Evolutionary conservation across 73 alveolate species (phyloP), one percentile per base, ranked within the genome.

Genomic region (Paraurostyla sp.): DNA sequence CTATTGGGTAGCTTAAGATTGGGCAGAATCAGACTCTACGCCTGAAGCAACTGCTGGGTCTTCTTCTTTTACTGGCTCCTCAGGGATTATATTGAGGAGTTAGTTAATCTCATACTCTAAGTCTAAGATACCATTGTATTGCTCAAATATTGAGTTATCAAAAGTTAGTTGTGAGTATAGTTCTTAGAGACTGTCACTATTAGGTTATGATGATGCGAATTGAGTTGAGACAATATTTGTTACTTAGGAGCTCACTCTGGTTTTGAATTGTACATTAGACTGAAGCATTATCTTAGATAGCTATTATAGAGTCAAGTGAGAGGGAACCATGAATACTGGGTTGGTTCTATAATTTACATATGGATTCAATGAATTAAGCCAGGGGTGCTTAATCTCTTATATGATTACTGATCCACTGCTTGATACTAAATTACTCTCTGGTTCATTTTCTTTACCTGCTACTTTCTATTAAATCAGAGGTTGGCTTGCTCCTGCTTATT

Each of bases 271-370:
- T 6, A 71, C 51, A 15, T 59, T 16, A 36, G 75, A 46, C 29
- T 42, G 25, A 25, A 84, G 87, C 85, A 84, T 38, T 11, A 84
- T 49, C 76, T 69, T 41, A 30, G 87, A 35, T 23, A 84, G 60
- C 48, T 84, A 23, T 23, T 35, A 1, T 27, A 71, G 38, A 0
- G 65, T 45, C 0, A 71, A 48, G 52, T 49, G 85, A 25, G 45
- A 32, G 11, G 93, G 93, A 0, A 59, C 71, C 69, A 69, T 76
- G 60, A 85, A 85, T 15, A 85, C 88, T 13, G 93, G 93, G 51
- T 54, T 62, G 68, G 82, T 27, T 52, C 93, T 85, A 40, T 49
- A 85, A 43, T 69, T 40, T n/a, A 6, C 0, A 49, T 49, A 73
- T 0, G 93, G 78, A n/a, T 32, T 36, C 41, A 27, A 23, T 3